These are phyloP conservation scores for Stagonosporopsis chrysanthemi DNA, from an alignment of 2,329 filamentous ascomycete species.

Conservation along the genomic window DNA sequence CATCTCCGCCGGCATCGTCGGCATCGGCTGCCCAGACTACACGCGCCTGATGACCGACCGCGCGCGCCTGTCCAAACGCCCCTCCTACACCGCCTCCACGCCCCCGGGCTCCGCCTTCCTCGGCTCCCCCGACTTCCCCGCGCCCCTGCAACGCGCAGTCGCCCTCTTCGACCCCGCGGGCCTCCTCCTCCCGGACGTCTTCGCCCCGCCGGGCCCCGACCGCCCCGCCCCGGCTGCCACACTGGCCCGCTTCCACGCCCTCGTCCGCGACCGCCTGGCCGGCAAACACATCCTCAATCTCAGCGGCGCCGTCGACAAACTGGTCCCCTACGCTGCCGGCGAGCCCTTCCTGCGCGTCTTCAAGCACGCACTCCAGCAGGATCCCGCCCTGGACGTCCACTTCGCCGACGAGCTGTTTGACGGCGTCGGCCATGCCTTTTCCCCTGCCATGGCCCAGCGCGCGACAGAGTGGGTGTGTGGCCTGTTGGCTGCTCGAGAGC, in stretches of 20 bases:
- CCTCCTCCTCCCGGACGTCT: constrained; percentile 64
- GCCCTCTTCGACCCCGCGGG: constrained; percentile 76
- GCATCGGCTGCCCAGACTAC: constrained; percentile 92
- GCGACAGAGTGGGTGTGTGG: constrained; percentile 68
- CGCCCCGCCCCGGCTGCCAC: constrained; percentile 47
- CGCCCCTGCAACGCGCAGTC: constrained; percentile 69
- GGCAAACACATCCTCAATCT: constrained; percentile 48
- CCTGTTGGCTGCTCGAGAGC: constrained; percentile 37
- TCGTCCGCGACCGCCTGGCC: constrained; percentile 58
- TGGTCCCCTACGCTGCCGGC: constrained; percentile 72
- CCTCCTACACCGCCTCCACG: constrained; percentile 64
- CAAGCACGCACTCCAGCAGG: constrained; percentile 63
- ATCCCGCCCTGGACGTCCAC: constrained; percentile 57
- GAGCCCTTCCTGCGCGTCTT: constrained; percentile 69
- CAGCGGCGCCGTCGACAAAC: constrained; percentile 71
- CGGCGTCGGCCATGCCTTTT: constrained; percentile 74
- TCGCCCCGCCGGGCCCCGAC: constrained; percentile 34
- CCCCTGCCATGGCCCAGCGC: constrained; percentile 70
- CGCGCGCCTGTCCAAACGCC: constrained; percentile 72
- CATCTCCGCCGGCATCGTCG: constrained; percentile 77
- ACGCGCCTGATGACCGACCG: constrained; percentile 81
- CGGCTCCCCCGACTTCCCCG: constrained; percentile 79
- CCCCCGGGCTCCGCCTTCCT: constrained; percentile 70
- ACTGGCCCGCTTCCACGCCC: constrained; percentile 32
- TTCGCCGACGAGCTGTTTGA: constrained; percentile 73